Percentiles rank a stretch among this genome's conserved stretches.
phyloP scores from a whole-genome alignment of 2,329 filamentous ascomycete genomes.

The Endoconidiophora laricicola region DNA sequence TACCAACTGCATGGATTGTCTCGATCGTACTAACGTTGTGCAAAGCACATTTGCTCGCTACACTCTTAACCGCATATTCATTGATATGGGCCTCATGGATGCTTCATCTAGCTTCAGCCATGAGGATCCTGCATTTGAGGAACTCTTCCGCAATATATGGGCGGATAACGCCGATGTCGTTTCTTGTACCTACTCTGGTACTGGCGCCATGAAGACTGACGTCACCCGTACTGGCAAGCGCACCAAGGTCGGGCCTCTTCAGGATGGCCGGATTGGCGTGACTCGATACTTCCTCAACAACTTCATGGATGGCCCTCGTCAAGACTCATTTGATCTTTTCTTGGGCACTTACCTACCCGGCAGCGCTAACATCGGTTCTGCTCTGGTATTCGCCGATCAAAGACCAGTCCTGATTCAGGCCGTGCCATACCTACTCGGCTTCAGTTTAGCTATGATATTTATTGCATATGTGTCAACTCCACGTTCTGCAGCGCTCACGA shows the following conservation, averaged over 20 bases:
- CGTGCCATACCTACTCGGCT: constrained; percentile 80
- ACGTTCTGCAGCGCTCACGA: constrained; percentile 59
- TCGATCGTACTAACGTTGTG: constrained; percentile 94
- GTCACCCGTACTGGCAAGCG: constrained; percentile 86
- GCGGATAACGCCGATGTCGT: constrained; percentile 96
- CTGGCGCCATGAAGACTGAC: constrained; percentile 94
- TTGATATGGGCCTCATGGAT: constrained; percentile 63
- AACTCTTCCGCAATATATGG: constrained; percentile 93
- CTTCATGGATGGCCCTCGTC: constrained; percentile 80
- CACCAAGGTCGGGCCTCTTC: constrained; percentile 68
- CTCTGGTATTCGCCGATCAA: constrained; percentile 65
- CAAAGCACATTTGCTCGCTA: constrained; percentile 91
- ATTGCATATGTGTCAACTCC: constrained; percentile 60
- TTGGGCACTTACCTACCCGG: constrained; percentile 70
- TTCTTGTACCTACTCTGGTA: constrained; percentile 82
- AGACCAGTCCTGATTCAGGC: constrained; percentile 78
- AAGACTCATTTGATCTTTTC: constrained; percentile 93
- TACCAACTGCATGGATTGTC: constrained; percentile 98
- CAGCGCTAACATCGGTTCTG: constrained; percentile 50
- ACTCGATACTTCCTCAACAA: constrained; percentile 89
- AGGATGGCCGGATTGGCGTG: constrained; percentile 75
- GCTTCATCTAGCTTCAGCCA: constrained; percentile 59
- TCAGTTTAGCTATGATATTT: constrained; percentile 69
- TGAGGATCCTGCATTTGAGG: constrained; percentile 68
- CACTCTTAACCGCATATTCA: constrained; percentile 75